Conservation (phyloP, 2,329 filamentous ascomycete species). For the Trichoderma polysporum region DNA sequence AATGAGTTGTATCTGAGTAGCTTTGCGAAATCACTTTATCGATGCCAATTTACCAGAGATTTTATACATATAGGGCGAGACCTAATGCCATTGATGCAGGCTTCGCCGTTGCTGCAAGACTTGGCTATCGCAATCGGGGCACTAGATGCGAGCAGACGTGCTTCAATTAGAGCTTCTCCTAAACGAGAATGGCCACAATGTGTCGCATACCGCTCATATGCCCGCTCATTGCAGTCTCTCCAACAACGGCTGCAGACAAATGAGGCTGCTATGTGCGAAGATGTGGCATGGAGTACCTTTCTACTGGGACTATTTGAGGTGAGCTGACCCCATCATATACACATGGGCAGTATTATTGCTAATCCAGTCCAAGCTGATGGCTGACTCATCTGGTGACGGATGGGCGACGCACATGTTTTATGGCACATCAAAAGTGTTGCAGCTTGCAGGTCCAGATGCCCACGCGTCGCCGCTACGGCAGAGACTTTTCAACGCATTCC, state of each 20-base stretch:
- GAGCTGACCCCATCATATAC: not conserved
- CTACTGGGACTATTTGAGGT: slow-evolving; percentile 32
- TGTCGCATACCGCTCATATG: slow-evolving; percentile 26
- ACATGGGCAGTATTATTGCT: not conserved
- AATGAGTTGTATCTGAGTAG: slow-evolving; percentile 19
- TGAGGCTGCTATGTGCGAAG: not conserved
- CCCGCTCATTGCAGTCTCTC: slow-evolving; percentile 24
- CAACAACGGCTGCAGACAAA: slow-evolving; percentile 13
- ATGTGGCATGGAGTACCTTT: slow-evolving; percentile 30
- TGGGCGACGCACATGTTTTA: slow-evolving; percentile 33
- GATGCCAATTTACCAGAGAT: slow-evolving; percentile 25
- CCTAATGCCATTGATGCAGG: slow-evolving; percentile 25
- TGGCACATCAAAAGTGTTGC: slow-evolving; percentile 28
- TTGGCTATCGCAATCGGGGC: slow-evolving; percentile 30
- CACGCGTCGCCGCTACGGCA: not conserved
- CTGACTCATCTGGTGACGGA: slow-evolving; percentile 27
- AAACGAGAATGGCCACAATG: not conserved
- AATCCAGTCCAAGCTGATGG: slow-evolving; percentile 26
- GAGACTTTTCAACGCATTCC: slow-evolving; percentile 27
- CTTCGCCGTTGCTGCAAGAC: slow-evolving; percentile 23
- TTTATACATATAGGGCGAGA: slow-evolving; percentile 19
- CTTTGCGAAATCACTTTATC: slow-evolving; percentile 25
- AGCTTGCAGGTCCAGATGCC: not conserved
- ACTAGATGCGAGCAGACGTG: slow-evolving; percentile 27
- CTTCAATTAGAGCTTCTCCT: not conserved